phyloP scores from a whole-genome alignment of 257 asterid genomes.

The Capsicum rhomboideum region DNA sequence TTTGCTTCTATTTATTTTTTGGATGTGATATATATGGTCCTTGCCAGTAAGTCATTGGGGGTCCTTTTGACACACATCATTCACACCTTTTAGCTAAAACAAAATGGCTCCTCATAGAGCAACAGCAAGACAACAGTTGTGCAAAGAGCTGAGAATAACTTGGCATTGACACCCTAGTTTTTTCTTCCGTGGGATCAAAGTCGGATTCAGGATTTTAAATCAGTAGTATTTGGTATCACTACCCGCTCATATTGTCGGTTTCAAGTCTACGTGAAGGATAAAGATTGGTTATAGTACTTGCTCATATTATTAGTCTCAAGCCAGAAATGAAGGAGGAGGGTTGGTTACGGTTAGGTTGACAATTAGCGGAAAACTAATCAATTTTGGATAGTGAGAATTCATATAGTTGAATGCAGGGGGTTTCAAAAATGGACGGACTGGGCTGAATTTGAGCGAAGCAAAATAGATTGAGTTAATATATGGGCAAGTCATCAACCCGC shows the following conservation, averaged over 20 bases:
- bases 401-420: neutral
- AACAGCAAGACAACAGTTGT: neutral
- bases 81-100: neutral
- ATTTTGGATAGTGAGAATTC: neutral
- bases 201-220: neutral
- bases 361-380: neutral
- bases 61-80: neutral
- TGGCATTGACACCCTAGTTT: neutral
- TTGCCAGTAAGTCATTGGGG: neutral
- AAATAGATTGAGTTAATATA: neutral
- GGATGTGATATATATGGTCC: neutral
- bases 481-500: neutral
- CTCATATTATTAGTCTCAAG: no score
- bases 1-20: no score
- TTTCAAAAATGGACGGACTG: neutral
- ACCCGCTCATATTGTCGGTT: neutral
- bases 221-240: rapidly evolving
- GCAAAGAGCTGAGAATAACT: neutral
- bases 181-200: rapidly evolving
- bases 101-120: neutral
- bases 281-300: neutral
- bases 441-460: rapidly evolving
- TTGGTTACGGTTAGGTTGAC: neutral
- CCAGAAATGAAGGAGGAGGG: neutral
- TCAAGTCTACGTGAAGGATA: neutral